Percentiles rank a stretch among this genome's conserved stretches.
These are phyloP conservation scores for Allium fistulosum DNA, from an alignment of 106 monocot species.

Conservation along the genomic window DNA sequence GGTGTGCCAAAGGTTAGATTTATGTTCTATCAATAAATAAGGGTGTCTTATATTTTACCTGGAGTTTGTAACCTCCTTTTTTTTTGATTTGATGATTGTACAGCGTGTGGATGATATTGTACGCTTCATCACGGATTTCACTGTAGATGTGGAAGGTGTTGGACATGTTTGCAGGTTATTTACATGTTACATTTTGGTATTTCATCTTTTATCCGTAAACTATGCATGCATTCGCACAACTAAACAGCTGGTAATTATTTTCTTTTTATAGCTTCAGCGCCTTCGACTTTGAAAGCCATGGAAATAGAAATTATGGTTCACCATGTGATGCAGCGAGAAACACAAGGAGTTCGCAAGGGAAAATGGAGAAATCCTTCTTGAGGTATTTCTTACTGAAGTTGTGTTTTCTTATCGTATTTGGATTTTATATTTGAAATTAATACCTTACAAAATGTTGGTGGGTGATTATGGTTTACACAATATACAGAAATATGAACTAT, in stretches of 20 bases:
- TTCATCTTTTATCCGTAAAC: background rate
- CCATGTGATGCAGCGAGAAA: slow-evolving; percentile 56
- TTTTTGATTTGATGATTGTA: background rate
- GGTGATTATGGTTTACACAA: too few species aligned
- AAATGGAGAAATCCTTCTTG: slow-evolving; percentile 99
- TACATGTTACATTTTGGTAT: slow-evolving; percentile 1
- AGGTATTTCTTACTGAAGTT: slow-evolving; percentile 34
- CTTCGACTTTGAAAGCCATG: slow-evolving; percentile 89
- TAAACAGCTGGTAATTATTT: background rate
- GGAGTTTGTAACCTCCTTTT: background rate
- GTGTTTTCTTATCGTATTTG: too few species aligned
- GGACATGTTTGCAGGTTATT: slow-evolving; percentile 95
- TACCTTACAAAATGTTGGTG: too few species aligned
- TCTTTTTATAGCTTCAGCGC: slow-evolving; percentile 59
- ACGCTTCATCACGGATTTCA: slow-evolving; percentile 85
- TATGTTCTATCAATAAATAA: background rate
- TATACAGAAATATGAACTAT: too few species aligned
- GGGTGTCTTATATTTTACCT: background rate
- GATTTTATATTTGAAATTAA: too few species aligned
- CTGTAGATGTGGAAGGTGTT: slow-evolving; percentile 87
- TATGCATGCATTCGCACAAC: background rate
- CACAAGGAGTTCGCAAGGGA: slow-evolving; percentile 87
- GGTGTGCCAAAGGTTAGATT: slow-evolving; percentile 76
- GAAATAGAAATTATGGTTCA: slow-evolving; percentile 87
- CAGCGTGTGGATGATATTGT: slow-evolving; percentile 92